phyloP scores from a whole-genome alignment of 176 grass and related monocot species.

The Neostapfia colusana region DNA sequence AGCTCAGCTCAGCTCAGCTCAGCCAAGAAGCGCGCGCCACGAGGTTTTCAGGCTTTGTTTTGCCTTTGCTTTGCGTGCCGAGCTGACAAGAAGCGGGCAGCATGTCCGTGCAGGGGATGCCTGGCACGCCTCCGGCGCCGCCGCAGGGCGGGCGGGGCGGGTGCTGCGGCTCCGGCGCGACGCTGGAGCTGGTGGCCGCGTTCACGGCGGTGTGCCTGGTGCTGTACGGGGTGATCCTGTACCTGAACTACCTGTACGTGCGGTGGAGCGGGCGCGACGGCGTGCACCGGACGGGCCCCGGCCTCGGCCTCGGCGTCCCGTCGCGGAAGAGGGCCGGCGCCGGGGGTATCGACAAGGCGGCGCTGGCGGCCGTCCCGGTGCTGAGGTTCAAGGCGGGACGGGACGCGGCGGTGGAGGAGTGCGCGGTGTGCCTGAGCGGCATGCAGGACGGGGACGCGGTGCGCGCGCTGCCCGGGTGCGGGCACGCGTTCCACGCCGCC shows the following conservation, averaged over 20 bases:
- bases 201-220: constrained; percentile 63
- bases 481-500: constrained; percentile 52
- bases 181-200: constrained; percentile 58
- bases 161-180: constrained; percentile 47
- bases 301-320: background rate
- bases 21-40: constrained; percentile 24
- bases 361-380: constrained; percentile 51
- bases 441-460: constrained; percentile 63
- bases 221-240: constrained; percentile 53
- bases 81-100: background rate
- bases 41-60: background rate
- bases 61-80: background rate
- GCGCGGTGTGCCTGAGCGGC: constrained; percentile 55
- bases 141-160: background rate
- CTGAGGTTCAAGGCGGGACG: constrained; percentile 37
- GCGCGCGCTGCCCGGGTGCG: constrained; percentile 54
- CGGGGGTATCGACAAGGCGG: constrained; percentile 45
- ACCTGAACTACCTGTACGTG: constrained; percentile 62
- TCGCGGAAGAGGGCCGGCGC: constrained; percentile 16
- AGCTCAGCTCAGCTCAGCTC: constrained; percentile 36
- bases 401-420: constrained; percentile 18
- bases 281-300: constrained; percentile 38
- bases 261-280: constrained; percentile 52
- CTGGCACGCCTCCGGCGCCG: background rate
- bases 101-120: background rate